Evolutionary conservation across 2,329 filamentous ascomycete species (phyloP).

Genomic region (Penicillium sp.): DNA sequence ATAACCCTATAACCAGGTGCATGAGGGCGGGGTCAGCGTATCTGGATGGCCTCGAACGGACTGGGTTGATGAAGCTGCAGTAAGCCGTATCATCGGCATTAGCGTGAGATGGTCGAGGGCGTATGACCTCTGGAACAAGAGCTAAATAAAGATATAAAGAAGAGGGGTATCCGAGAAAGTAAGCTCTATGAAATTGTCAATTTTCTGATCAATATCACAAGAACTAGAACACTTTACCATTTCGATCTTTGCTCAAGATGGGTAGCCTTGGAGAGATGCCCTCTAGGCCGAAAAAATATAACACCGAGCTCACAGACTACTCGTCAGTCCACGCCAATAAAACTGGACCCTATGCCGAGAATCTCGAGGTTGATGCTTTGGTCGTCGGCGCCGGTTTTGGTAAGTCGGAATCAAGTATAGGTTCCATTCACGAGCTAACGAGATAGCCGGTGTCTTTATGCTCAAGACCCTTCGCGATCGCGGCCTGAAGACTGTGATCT

Average conservation of each 20-base stretch:
- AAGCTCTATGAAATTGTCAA: not conserved
- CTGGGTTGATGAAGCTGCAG: not conserved
- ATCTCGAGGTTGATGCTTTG: conserved; percentile 28
- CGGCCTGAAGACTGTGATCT: conserved; percentile 51
- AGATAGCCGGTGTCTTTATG: conserved; percentile 39
- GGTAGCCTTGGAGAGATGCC: not conserved
- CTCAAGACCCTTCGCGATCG: conserved; percentile 14
- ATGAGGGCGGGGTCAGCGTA: not conserved
- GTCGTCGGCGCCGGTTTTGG: conserved; percentile 33
- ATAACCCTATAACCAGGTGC: not conserved
- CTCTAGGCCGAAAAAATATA: conserved; percentile 8
- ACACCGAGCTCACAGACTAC: conserved; percentile 14
- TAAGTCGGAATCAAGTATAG: not conserved
- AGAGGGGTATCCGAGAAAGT: not conserved
- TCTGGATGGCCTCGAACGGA: not conserved
- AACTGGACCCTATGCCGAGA: conserved; percentile 20
- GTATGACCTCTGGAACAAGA: not conserved
- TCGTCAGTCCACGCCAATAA: conserved; percentile 3
- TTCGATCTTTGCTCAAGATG: not conserved
- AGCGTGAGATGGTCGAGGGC: not conserved
- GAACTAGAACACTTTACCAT: not conserved
- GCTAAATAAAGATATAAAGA: not conserved
- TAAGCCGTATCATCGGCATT: not conserved
- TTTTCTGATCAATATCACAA: not conserved
- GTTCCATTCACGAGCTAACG: conserved; percentile 59